Evolutionary conservation across 1,284 basidiomycete genomes (phyloP).

Genomic region (Coriolopsis trogii): DNA sequence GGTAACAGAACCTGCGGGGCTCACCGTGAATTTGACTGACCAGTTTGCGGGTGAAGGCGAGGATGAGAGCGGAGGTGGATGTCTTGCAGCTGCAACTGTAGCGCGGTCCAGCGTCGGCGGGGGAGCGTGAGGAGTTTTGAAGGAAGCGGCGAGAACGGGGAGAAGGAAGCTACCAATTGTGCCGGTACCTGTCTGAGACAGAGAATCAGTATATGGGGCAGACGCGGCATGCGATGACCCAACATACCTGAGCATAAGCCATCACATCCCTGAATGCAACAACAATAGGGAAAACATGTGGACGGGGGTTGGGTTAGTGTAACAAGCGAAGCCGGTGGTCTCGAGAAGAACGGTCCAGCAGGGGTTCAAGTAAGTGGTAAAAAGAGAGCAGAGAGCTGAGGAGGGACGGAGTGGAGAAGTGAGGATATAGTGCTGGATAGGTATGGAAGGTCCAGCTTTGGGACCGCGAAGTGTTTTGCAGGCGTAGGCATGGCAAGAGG

Average conservation of each 20-base stretch:
- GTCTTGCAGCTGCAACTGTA: constrained; percentile 85
- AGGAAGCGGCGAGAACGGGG: constrained; percentile 95
- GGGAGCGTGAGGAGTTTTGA: constrained; percentile 77
- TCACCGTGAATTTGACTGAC: constrained; percentile 99
- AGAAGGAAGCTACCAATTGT: constrained; percentile 99
- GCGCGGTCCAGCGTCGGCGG: constrained; percentile 52
- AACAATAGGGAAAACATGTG: constrained; percentile 99
- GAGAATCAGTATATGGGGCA: constrained; percentile 26
- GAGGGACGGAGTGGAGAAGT: no score
- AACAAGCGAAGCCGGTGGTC: constrained; percentile 93
- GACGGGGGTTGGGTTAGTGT: constrained; percentile 95
- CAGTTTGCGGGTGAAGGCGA: constrained; percentile 98
- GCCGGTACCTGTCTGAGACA: constrained; percentile 90
- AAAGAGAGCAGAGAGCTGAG: no score
- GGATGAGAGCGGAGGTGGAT: constrained; percentile 93
- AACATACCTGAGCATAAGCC: constrained; percentile 92
- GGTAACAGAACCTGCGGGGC: constrained; percentile 98
- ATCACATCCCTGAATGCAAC: constrained; percentile 91
- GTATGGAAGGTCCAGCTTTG: no score
- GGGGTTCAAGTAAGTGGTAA: constrained; percentile 89
- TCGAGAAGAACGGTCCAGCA: constrained; percentile 94
- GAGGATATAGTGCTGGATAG: no score
- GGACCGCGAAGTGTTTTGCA: no score
- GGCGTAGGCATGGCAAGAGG: no score
- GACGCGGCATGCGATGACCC: not conserved